Conservation (phyloP, 1,139 yeast species). For the Blastobotrys aristatus region DNA sequence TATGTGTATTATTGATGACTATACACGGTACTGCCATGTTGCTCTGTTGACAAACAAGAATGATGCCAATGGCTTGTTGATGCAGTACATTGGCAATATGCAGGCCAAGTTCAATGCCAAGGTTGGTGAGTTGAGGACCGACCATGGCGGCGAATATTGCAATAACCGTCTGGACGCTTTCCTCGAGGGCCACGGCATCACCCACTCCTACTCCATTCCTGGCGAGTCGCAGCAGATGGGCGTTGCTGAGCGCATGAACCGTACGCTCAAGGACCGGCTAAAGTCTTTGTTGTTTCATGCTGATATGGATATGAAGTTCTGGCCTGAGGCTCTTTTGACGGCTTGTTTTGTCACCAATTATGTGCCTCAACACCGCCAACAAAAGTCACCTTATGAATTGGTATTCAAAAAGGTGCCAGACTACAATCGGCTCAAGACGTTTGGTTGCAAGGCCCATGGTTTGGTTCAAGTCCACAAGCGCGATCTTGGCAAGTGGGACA, state of each 20-base stretch:
- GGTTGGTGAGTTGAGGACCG: neutral
- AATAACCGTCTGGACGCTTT: neutral
- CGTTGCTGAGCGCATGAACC: slow-evolving; percentile 8
- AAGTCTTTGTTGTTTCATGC: neutral
- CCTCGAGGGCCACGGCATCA: neutral
- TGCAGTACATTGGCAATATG: too few relatives aligned
- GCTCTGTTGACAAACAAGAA: neutral
- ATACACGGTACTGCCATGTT: neutral
- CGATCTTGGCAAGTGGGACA: neutral
- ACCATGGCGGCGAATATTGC: slow-evolving; percentile 3
- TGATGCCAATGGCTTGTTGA: neutral
- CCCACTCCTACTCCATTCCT: neutral
- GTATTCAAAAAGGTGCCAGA: neutral
- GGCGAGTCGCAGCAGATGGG: neutral
- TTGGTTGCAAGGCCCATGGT: slow-evolving; percentile 5
- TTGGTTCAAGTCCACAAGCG: neutral
- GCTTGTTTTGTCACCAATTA: neutral
- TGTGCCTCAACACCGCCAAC: neutral
- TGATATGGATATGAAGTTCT: neutral
- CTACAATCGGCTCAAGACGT: neutral
- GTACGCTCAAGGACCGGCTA: neutral
- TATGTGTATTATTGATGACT: too few relatives aligned
- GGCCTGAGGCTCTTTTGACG: neutral
- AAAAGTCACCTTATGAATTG: neutral
- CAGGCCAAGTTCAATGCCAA: neutral